Percentiles rank a stretch among this genome's conserved stretches.
phyloP scores from a whole-genome alignment of 352 stramenopile species.

The Plasmopara halstedii region DNA sequence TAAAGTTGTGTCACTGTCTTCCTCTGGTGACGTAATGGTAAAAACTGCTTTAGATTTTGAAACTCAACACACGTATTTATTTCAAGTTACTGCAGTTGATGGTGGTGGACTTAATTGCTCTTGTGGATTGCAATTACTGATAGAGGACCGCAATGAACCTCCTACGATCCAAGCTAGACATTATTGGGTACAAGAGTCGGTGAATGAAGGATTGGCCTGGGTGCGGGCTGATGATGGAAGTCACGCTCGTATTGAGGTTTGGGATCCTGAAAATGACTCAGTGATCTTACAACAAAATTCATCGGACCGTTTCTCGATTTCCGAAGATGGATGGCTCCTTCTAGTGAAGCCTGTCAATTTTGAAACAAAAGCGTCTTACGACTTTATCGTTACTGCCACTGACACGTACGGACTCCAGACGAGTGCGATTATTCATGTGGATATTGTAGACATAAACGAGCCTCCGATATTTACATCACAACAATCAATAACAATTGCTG shows the following conservation, averaged over 20 bases:
- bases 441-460: slow-evolving; percentile 45
- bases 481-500: slow-evolving; percentile 21
- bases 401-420: slow-evolving; percentile 4
- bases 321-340: slow-evolving; percentile 10
- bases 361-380: slow-evolving; percentile 16
- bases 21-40: slow-evolving; percentile 6
- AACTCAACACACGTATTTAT: slow-evolving; percentile 1
- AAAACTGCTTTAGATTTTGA: slow-evolving; percentile 16
- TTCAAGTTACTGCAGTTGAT: slow-evolving; percentile 14
- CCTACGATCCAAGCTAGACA: slow-evolving; percentile 19
- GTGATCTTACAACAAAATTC: slow-evolving; percentile 21
- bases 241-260: slow-evolving; percentile 21
- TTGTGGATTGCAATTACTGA: slow-evolving; percentile 2
- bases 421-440: slow-evolving; percentile 22
- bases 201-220: slow-evolving; percentile 7
- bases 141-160: slow-evolving; percentile 31
- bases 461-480: slow-evolving; percentile 30
- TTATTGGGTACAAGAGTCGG: slow-evolving; percentile 41
- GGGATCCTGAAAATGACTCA: slow-evolving; percentile 61
- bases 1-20: neutral
- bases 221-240: slow-evolving; percentile 6
- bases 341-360: slow-evolving; percentile 12
- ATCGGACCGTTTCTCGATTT: slow-evolving; percentile 24
- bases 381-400: slow-evolving; percentile 8
- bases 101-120: slow-evolving; percentile 11